phyloP scores from a whole-genome alignment of 768 basidiomycete species.

The Tremella yokohamensis region DNA sequence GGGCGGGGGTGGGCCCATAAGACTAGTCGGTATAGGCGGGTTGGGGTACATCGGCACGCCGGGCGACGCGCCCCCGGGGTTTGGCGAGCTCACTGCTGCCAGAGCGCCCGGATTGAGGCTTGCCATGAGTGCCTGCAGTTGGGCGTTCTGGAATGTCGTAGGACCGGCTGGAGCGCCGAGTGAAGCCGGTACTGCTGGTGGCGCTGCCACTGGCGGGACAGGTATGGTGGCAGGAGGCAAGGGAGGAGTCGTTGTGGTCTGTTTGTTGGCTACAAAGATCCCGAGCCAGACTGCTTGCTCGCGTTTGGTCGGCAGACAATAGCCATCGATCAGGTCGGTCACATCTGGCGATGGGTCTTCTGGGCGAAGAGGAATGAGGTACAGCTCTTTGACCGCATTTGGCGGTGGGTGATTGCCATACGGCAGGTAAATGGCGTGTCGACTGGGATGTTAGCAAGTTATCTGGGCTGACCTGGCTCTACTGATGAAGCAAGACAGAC shows the following conservation, averaged over 20 bases:
- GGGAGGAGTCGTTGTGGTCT: slow-evolving; percentile 7
- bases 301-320: slow-evolving; percentile 27
- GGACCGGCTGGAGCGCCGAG: slow-evolving; percentile 3
- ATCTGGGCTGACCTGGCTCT: background rate
- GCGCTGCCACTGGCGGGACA: background rate
- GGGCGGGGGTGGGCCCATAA: background rate
- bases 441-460: slow-evolving; percentile 23
- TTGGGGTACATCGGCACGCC: background rate
- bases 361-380: slow-evolving; percentile 44
- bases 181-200: background rate
- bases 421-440: slow-evolving; percentile 39
- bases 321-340: slow-evolving; percentile 44
- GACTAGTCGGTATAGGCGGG: background rate
- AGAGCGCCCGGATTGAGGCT: slow-evolving; percentile 28
- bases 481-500: background rate
- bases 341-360: slow-evolving; percentile 38
- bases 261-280: slow-evolving; percentile 29
- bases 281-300: slow-evolving; percentile 32
- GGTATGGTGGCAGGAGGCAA: background rate
- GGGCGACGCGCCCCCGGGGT: background rate
- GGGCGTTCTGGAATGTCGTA: slow-evolving; percentile 16
- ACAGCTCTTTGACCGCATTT: slow-evolving; percentile 42
- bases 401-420: slow-evolving; percentile 32
- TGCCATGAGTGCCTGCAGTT: slow-evolving; percentile 38
- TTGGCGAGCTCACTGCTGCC: background rate